Conservation (phyloP, 257 asterid genomes). For the Leptodermis oblonga region DNA sequence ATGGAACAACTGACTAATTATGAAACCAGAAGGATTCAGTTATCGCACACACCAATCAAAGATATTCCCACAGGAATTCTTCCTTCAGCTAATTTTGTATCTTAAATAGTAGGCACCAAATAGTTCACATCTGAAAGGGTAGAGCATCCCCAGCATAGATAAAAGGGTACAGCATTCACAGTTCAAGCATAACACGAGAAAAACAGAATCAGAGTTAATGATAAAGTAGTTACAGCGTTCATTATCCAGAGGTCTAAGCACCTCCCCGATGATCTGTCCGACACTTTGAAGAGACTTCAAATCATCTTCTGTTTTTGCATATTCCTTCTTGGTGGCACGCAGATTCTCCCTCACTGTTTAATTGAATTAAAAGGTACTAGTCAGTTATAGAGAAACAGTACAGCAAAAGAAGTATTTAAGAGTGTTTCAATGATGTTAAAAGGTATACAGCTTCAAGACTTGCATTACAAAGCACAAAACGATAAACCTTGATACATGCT, state of each 20-base stretch:
- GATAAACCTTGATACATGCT: background rate
- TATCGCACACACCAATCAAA: background rate
- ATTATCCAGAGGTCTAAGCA: slow-evolving; percentile 89
- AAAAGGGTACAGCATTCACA: background rate
- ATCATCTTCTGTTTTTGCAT: slow-evolving; percentile 91
- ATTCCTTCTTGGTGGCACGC: slow-evolving; percentile 77
- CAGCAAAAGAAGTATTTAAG: background rate
- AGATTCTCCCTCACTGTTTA: slow-evolving; percentile 64
- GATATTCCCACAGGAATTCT: background rate
- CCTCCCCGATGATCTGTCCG: slow-evolving; percentile 99
- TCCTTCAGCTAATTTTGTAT: background rate
- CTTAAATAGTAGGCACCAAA: background rate
- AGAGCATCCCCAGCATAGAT: background rate
- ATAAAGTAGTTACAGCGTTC: slow-evolving; percentile 70
- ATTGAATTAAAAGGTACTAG: slow-evolving; percentile 1
- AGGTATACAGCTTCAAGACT: background rate
- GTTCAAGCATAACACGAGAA: background rate
- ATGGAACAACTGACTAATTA: background rate
- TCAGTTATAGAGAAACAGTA: background rate
- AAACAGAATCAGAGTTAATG: slow-evolving; percentile 8
- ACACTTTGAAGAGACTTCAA: slow-evolving; percentile 96
- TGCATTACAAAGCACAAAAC: background rate
- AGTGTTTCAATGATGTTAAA: background rate
- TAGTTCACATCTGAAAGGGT: background rate
- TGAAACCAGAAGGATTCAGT: background rate